Evolutionary conservation across 139 green algal genomes (phyloP), one percentile per base, ranked within the genome.

Genomic region (Closterium sp.): DNA sequence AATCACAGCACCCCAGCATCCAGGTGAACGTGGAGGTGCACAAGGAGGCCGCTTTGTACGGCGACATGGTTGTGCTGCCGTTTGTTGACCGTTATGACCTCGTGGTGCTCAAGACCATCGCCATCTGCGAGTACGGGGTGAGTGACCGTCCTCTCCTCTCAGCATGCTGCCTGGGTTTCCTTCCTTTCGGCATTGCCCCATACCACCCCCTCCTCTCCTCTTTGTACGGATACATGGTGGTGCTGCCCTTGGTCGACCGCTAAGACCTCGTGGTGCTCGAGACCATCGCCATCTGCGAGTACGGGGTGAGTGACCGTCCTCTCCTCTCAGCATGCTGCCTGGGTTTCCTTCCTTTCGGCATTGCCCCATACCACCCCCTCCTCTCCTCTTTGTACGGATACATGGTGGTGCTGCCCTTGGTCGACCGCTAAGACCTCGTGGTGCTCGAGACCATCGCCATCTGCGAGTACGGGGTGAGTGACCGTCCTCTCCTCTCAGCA

Each of bases 31-130:
- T 92, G 30, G 89, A 94, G 70, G 70, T 91, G 62, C 28, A 31
- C 10, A 94, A 94, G 88, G 91, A 94, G 88, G 31, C 79, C 0
- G n/a, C 88, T 7, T 29, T 94, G 30, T 94, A 94, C 31, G 91
- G 91, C 0, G 91, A 94, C 70, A 90, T 94, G 88, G 91, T 93
- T 9, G 92, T 94, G 30, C 30, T 94, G 27, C 91, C 91, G 2
- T 94, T 94, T 31, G 93, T 94, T 17, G 91, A 94, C 70, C 88
- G 86, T 5, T 94, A 94, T 13, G 89, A 94, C 86, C 88, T 94
- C 10, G 89, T 94, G 4, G 91, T 94, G 22, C 31, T 94, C 30
- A 94, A 94, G 32, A 94, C 79, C 31, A 62, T 94, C 92, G 91
- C 88, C 70, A 94, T 94, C 31, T 94, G 38, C 31, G 70, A 94